Evolutionary conservation across 306 rosid genomes (phyloP), one percentile per base, ranked within the genome.

Genomic region (Hippophae rhamnoides): DNA sequence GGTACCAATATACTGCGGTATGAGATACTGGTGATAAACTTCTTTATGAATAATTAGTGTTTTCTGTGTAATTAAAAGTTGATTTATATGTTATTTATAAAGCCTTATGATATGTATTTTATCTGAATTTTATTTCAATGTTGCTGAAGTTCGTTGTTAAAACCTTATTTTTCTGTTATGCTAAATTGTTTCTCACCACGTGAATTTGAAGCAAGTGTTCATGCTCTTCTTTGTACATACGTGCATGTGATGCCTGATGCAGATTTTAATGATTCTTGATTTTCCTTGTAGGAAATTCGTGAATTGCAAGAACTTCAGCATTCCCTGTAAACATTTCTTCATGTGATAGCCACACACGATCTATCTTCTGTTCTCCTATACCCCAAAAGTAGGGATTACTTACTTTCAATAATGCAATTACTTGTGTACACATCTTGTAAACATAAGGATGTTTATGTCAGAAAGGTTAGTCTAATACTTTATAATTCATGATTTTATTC

Each of bases 271-370:
- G 67, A 18, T 18, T 18, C 71, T 23, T 5, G 8, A 3, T 27
- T 54, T 51, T 49, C 54, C 54, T 52, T 73, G 72, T 56, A 92
- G 98, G 98, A 87, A 81, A 76, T 87, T 69, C 95, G 96, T 44
- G 98, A 92, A 69, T 75, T 92, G 77, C 95, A 85, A 78, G 98
- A 92, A 76, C 96, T 92, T 75, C 98, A 87, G 65, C 84, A 77
- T 54, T 80, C 79, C 58, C 74, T 92, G 52, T 84, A 78, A 73
- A 83, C 96, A 42, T 92, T 92, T 86, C 96, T 92, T 49, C 95
- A 92, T 50, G 96, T 88, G 78, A 83, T 92, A 61, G 45, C 88
- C 44, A 71, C 93, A 26, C 96, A 87, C 57, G 86, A 82, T 56
- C 79, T 92, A 51, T 92, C 98, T 64, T 72, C 83, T 27, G 72